Base-by-base conservation (phyloP, 2,329 filamentous ascomycete species). In the Colletotrichum limetticola region DNA sequence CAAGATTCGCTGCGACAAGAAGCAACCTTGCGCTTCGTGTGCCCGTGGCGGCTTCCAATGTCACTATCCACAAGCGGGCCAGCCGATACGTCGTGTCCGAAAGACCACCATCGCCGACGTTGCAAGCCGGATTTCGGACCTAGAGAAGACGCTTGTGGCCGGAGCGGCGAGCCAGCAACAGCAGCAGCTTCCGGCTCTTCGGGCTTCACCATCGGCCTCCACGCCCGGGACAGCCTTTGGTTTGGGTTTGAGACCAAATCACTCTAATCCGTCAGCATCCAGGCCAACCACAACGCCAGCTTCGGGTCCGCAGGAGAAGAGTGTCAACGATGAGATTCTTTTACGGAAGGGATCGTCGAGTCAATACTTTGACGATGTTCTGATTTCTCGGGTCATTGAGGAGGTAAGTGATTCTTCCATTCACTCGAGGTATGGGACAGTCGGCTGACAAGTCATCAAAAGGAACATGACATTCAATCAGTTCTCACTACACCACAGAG, bases 341-440 rank as follows among this genome's bases (percentile, higher is more conserved):
- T 64, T 83, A 0, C 76, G 77, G 5, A 81, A 81, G 35, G 81
- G 81, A 1, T 78, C 76, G 6, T 75, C 77, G 2, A 82, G 78
- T 35, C 80, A 82, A 55, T 83, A 82, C 52, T 81, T 82, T n/a
- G 82, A 83, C 64, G 82, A 83, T 71, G 76, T 81, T 7, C 70
- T 83, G 12, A 75, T 83, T 1, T 82, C 82, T 2, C 76, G 78
- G 4, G 80, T 81, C 1, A 79, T 83, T 42, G 79, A 82, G 64
- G 78, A 82, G 76, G 82, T 80, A 37, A 61, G 24, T 4, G 1
- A 6, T 2, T 5, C 30, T 14, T 3, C 24, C 1, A 56, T 63
- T 53, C 7, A 32, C 58, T 32, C 14, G 2, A 1, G 1, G 16
- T 11, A n/a, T 22, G 24, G 22, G 3, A 5, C 9, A 5, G 16